Evolutionary conservation across 306 rosid genomes (phyloP).

Genomic region (Prunus fruticosa): DNA sequence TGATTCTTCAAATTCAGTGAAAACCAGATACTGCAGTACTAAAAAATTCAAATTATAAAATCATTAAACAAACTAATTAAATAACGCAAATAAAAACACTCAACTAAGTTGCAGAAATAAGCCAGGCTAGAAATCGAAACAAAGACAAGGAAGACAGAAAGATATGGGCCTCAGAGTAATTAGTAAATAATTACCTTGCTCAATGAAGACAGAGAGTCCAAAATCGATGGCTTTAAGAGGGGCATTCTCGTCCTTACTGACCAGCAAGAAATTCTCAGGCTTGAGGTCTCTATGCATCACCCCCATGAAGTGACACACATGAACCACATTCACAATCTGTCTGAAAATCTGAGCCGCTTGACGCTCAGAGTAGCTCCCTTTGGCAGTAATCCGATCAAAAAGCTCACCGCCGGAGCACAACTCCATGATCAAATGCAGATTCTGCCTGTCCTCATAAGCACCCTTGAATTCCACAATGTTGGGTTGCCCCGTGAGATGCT

Average conservation of each 20-base stretch:
- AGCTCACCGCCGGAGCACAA: slow-evolving; percentile 83
- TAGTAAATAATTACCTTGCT: slow-evolving; percentile 48
- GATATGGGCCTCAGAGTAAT: no score
- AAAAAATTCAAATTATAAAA: no score
- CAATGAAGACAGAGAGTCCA: slow-evolving; percentile 85
- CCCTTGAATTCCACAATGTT: slow-evolving; percentile 82
- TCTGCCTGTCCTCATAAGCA: slow-evolving; percentile 65
- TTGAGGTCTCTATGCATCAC: slow-evolving; percentile 91
- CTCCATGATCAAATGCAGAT: slow-evolving; percentile 73
- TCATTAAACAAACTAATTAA: no score
- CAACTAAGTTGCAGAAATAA: no score
- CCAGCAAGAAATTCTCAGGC: slow-evolving; percentile 89
- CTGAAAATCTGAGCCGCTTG: slow-evolving; percentile 55
- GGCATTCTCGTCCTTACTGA: slow-evolving; percentile 40
- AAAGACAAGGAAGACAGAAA: no score
- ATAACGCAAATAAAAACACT: no score
- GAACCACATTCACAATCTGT: slow-evolving; percentile 85
- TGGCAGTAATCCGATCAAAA: slow-evolving; percentile 69
- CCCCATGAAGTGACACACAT: slow-evolving; percentile 96
- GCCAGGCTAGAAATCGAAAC: no score
- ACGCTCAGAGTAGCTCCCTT: slow-evolving; percentile 59
- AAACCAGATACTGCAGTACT: no score
- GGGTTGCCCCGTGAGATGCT: slow-evolving; percentile 84
- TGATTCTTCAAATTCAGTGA: no score
- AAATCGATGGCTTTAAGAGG: slow-evolving; percentile 79